Percentiles rank a stretch among this genome's conserved stretches.
Evolutionary conservation across 495 filamentous ascomycete species (phyloP).

Genomic region (Penicillium mononematosum): DNA sequence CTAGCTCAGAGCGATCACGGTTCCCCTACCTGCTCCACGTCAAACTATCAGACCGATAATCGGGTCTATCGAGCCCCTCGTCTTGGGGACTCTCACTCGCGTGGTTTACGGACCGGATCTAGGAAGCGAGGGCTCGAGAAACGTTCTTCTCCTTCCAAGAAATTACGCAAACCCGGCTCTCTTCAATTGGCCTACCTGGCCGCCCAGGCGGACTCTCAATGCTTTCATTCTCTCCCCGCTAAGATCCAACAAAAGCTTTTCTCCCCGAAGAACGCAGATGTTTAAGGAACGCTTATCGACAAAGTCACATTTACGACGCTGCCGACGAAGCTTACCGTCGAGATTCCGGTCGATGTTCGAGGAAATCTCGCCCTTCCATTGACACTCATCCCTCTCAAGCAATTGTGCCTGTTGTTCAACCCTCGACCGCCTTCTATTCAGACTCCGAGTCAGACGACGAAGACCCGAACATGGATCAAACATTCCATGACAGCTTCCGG

Average conservation of each 20-base stretch:
- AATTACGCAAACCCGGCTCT: slow-evolving; percentile 40
- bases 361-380: slow-evolving; percentile 18
- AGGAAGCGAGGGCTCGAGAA: slow-evolving; percentile 22
- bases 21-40: slow-evolving; percentile 19
- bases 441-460: slow-evolving; percentile 35
- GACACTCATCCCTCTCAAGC: slow-evolving; percentile 25
- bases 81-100: slow-evolving; percentile 13
- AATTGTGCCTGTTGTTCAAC: slow-evolving; percentile 24
- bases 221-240: slow-evolving; percentile 67
- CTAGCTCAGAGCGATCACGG: slow-evolving; percentile 31
- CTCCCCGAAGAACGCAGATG: slow-evolving; percentile 68
- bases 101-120: slow-evolving; percentile 13
- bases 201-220: slow-evolving; percentile 62
- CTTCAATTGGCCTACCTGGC: slow-evolving; percentile 42
- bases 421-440: slow-evolving; percentile 32
- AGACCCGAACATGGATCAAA: slow-evolving; percentile 47
- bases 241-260: slow-evolving; percentile 71
- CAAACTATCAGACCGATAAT: slow-evolving; percentile 19
- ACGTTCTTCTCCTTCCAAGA: slow-evolving; percentile 19
- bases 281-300: slow-evolving; percentile 52
- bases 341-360: slow-evolving; percentile 5
- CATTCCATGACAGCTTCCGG: slow-evolving; percentile 67
- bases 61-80: slow-evolving; percentile 22
- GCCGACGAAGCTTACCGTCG: slow-evolving; percentile 60
- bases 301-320: slow-evolving; percentile 65